Percentiles rank a stretch among this genome's conserved stretches.
Evolutionary conservation across 2,329 filamentous ascomycete genomes (phyloP).

Genomic region (Diplodia scrobiculata): DNA sequence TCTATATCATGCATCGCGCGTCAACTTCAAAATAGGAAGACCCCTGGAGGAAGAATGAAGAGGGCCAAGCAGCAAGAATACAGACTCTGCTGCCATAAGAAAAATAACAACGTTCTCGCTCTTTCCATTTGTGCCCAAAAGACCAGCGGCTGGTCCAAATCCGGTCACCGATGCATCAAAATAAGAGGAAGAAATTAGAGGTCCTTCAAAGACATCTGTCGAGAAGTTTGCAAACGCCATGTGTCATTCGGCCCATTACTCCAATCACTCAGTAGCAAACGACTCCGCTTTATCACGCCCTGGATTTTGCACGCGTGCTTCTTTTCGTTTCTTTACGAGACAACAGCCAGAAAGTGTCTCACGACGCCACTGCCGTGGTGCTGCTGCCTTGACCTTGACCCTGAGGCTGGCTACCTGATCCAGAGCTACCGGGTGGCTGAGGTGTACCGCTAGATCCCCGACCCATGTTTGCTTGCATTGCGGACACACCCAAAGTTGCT

Average conservation of each 20-base stretch:
- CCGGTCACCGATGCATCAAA: conserved; percentile 3
- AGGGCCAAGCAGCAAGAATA: not conserved
- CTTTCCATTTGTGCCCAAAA: not conserved
- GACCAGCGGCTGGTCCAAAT: not conserved
- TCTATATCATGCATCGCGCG: conserved; percentile 11
- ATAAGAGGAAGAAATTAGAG: not conserved
- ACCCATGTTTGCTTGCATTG: conserved; percentile 36
- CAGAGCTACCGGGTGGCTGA: conserved; percentile 38
- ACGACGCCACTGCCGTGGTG: conserved; percentile 33
- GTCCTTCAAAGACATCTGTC: not conserved
- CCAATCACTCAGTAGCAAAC: conserved; percentile 10
- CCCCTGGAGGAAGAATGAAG: not conserved
- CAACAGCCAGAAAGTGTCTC: not conserved
- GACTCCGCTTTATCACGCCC: not conserved
- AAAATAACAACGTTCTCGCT: not conserved
- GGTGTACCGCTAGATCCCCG: conserved; percentile 42
- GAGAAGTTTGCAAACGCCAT: not conserved
- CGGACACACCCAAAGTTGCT: conserved; percentile 38
- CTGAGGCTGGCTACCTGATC: conserved; percentile 33
- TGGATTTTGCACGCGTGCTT: conserved; percentile 4
- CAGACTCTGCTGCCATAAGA: not conserved
- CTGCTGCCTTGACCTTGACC: conserved; percentile 34
- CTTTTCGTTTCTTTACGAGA: not conserved
- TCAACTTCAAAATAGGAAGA: conserved; percentile 10
- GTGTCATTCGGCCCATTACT: conserved; percentile 14